A percentile compares a stretch with the other conserved stretches of the same genome.
Conservation (phyloP, 495 filamentous ascomycete genomes). For the Tuber borchii region DNA sequence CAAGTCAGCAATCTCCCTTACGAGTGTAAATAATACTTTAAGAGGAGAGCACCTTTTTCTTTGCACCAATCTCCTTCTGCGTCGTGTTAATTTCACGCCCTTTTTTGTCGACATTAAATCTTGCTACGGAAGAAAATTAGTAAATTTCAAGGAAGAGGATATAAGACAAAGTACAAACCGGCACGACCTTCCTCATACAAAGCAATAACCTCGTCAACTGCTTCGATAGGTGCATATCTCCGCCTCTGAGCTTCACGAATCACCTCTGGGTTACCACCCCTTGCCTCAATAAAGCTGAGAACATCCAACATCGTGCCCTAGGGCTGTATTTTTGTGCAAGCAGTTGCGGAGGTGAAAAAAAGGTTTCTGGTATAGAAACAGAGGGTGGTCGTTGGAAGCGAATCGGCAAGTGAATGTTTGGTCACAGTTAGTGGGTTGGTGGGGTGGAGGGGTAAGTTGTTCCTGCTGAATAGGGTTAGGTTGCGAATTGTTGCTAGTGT, state of each 20-base stretch:
- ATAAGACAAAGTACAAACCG: constrained; percentile 50
- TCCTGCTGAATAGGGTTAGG: background rate
- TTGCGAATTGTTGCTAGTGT: background rate
- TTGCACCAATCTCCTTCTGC: constrained; percentile 81
- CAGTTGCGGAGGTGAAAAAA: background rate
- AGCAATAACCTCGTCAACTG: constrained; percentile 82
- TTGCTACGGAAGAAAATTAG: constrained; percentile 48
- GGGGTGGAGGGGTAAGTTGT: background rate
- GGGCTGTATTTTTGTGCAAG: background rate
- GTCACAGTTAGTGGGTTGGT: background rate
- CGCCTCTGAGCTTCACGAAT: constrained; percentile 84
- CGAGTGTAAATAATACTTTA: background rate
- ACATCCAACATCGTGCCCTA: constrained; percentile 62
- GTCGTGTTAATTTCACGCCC: constrained; percentile 75
- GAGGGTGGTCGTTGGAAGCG: background rate
- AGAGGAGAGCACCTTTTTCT: constrained; percentile 65
- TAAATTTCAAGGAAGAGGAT: constrained; percentile 4
- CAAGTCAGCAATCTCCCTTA: constrained; percentile 2
- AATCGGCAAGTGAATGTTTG: background rate
- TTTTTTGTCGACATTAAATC: constrained; percentile 74
- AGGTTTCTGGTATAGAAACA: background rate
- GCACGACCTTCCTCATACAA: constrained; percentile 80
- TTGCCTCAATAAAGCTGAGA: constrained; percentile 72
- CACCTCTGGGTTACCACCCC: constrained; percentile 78
- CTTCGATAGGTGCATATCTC: constrained; percentile 69